Percentiles rank a stretch among this genome's conserved stretches.
phyloP scores from a whole-genome alignment of 2,329 filamentous ascomycete genomes.

The Penicillium sp. region DNA sequence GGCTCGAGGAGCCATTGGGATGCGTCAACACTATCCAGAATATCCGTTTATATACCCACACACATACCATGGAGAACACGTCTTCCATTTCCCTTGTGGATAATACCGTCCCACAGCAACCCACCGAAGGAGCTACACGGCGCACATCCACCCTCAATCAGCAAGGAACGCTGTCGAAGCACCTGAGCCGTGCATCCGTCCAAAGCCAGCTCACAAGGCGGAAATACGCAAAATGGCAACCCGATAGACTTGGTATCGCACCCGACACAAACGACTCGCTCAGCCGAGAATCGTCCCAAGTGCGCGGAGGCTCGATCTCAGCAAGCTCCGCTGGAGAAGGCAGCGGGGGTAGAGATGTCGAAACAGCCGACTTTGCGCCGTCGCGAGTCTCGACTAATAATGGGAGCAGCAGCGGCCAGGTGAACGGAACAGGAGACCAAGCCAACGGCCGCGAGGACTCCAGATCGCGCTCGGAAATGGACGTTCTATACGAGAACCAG shows the following conservation, averaged over 20 bases:
- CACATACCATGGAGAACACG: constrained; percentile 26
- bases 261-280: constrained; percentile 19
- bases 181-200: constrained; percentile 38
- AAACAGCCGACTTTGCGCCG: constrained; percentile 17
- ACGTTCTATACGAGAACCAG: constrained; percentile 94
- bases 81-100: constrained; percentile 41
- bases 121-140: constrained; percentile 23
- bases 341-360: constrained; percentile 12
- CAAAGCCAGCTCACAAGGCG: constrained; percentile 41
- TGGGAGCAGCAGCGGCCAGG: constrained; percentile 1
- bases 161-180: constrained; percentile 28
- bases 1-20: background rate
- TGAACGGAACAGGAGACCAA: constrained; percentile 3
- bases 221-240: constrained; percentile 53
- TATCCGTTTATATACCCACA: background rate
- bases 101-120: constrained; percentile 36
- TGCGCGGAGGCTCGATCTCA: constrained; percentile 20
- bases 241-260: constrained; percentile 56
- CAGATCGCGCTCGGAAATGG: constrained; percentile 57
- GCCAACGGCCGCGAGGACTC: constrained; percentile 17
- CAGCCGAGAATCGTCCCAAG: constrained; percentile 23
- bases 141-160: constrained; percentile 23
- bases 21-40: background rate
- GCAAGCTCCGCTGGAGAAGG: constrained; percentile 18
- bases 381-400: constrained; percentile 13